phyloP scores from a whole-genome alignment of 345 rosid genomes.

The Combretum micranthum region DNA sequence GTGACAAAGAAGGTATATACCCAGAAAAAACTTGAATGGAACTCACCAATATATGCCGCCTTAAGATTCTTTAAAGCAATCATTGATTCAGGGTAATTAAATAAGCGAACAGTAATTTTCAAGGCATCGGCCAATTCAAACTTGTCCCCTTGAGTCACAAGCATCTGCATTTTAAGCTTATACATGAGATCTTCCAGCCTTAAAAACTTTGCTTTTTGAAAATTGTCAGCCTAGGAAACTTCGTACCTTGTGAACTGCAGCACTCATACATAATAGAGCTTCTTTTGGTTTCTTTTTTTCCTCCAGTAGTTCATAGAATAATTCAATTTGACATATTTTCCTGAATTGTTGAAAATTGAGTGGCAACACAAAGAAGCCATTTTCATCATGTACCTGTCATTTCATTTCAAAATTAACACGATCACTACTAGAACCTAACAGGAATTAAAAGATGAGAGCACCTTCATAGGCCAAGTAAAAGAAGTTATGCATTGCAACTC shows the following conservation, averaged over 20 bases:
- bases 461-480: background rate
- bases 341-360: slow-evolving; percentile 68
- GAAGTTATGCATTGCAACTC: background rate
- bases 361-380: slow-evolving; percentile 42
- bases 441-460: background rate
- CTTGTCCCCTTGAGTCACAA: slow-evolving; percentile 28
- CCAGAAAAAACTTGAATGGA: background rate
- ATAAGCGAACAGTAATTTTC: slow-evolving; percentile 67
- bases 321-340: slow-evolving; percentile 39
- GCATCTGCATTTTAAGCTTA: slow-evolving; percentile 28
- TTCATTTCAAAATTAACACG: background rate
- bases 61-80: slow-evolving; percentile 78
- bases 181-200: background rate
- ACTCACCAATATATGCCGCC: slow-evolving; percentile 92
- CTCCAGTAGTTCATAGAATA: slow-evolving; percentile 52
- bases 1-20: background rate
- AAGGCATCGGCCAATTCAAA: slow-evolving; percentile 31
- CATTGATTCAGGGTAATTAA: slow-evolving; percentile 74
- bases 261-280: slow-evolving; percentile 69
- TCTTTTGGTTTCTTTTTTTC: slow-evolving; percentile 66
- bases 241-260: slow-evolving; percentile 80
- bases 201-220: background rate
- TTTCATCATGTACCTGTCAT: slow-evolving; percentile 59
- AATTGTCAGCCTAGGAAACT: background rate
- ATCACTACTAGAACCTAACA: background rate